These are phyloP conservation scores for Albugo candida DNA, from an alignment of 352 stramenopile species.

Conservation along the genomic window DNA sequence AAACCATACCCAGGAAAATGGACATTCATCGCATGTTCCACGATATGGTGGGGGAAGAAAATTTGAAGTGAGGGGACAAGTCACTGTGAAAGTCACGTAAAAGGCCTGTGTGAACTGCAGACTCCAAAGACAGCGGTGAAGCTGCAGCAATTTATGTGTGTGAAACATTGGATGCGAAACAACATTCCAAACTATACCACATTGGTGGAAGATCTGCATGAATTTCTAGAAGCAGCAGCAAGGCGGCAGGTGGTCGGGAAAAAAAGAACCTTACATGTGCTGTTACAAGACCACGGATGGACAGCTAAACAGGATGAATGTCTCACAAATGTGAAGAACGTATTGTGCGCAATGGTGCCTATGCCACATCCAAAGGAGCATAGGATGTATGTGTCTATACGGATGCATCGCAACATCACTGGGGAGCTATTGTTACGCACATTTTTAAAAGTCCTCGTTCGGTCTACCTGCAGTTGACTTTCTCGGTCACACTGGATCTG, in stretches of 20 bases:
- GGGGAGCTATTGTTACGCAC: conserved; percentile 10
- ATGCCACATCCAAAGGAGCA: conserved; percentile 6
- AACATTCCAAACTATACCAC: conserved; percentile 12
- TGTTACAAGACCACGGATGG: conserved; percentile 3
- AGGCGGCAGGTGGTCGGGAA: background rate
- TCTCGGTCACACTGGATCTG: conserved; percentile 11
- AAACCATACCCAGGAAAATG: no score
- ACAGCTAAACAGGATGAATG: conserved; percentile 1
- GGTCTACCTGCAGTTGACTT: conserved; percentile 9
- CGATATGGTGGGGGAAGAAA: background rate
- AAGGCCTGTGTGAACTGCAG: conserved; percentile 1
- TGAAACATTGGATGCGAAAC: conserved; percentile 14
- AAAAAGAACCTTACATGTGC: conserved; percentile 5
- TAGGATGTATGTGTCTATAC: conserved; percentile 10
- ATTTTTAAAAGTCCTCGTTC: conserved; percentile 12
- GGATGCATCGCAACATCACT: conserved; percentile 9
- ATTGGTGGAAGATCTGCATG: conserved; percentile 6
- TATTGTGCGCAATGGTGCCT: conserved; percentile 7
- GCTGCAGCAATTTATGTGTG: conserved; percentile 16
- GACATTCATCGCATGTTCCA: no score
- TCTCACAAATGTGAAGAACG: conserved; percentile 1
- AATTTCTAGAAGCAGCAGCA: conserved; percentile 4
- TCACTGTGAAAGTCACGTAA: conserved; percentile 2
- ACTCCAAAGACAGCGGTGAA: conserved; percentile 5
- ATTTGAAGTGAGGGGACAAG: background rate